A percentile compares a stretch with the other conserved stretches of the same genome.
These are phyloP conservation scores for Amanita subjunquillea DNA, from an alignment of 768 basidiomycete genomes.

Conservation along the genomic window DNA sequence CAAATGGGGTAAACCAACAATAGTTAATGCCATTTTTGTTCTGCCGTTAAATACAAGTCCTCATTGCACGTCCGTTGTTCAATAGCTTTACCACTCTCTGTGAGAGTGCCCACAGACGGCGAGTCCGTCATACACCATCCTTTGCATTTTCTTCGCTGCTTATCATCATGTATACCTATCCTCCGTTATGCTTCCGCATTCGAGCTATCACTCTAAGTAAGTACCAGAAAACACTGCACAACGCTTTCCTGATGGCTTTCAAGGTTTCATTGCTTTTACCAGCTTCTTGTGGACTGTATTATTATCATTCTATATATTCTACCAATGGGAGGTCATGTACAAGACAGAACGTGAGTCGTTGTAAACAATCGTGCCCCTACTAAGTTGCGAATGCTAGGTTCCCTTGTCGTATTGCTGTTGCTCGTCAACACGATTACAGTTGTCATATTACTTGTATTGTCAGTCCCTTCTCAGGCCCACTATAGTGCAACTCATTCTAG, in stretches of 20 bases:
- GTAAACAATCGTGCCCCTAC: not conserved
- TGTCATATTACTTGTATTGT: constrained; percentile 34
- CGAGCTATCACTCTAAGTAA: not conserved
- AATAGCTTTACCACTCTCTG: not conserved
- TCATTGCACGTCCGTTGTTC: not conserved
- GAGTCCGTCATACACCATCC: not conserved
- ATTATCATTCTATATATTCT: constrained; percentile 33
- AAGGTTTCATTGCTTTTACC: constrained; percentile 32
- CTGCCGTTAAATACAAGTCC: not conserved
- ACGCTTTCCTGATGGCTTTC: not conserved
- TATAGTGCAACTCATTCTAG: not conserved
- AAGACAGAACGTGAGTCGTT: constrained; percentile 27
- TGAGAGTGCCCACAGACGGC: constrained; percentile 2
- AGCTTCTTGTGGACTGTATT: constrained; percentile 40
- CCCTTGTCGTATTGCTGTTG: constrained; percentile 36
- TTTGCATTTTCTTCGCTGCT: not conserved
- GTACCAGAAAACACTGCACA: not conserved
- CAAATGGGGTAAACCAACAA: not conserved
- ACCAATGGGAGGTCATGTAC: constrained; percentile 36
- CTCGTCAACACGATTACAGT: constrained; percentile 27
- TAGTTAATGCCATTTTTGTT: not conserved
- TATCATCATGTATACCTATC: not conserved
- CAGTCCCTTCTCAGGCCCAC: constrained; percentile 10
- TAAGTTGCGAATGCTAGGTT: constrained; percentile 18
- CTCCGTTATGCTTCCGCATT: not conserved